Conservation (phyloP, 2,329 filamentous ascomycete genomes). For the Tolypocladium pustulatum region DNA sequence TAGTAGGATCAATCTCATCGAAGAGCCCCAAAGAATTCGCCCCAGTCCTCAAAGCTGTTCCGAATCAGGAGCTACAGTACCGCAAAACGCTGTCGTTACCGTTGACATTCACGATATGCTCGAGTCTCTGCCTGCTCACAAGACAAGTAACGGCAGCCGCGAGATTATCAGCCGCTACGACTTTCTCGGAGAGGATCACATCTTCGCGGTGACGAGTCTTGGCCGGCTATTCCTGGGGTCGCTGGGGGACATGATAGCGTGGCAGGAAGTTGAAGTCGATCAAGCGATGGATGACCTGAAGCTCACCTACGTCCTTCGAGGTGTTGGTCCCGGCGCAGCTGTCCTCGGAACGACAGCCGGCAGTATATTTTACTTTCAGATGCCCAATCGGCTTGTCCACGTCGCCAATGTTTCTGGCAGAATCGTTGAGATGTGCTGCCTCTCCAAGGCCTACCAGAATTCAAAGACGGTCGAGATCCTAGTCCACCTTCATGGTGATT, state of each 20-base stretch:
- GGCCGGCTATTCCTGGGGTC: slow-evolving; percentile 46
- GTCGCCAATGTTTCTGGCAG: slow-evolving; percentile 33
- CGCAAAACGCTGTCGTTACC: slow-evolving; percentile 7
- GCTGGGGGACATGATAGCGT: slow-evolving; percentile 21
- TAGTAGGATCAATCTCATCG: slow-evolving; percentile 49
- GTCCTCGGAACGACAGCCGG: slow-evolving; percentile 40
- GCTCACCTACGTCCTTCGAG: slow-evolving; percentile 36
- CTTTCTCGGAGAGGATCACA: slow-evolving; percentile 41
- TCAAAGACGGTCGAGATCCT: slow-evolving; percentile 22
- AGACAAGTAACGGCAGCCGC: slow-evolving; percentile 9
- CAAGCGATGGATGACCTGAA: slow-evolving; percentile 25
- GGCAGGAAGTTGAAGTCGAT: slow-evolving; percentile 30
- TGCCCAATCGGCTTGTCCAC: slow-evolving; percentile 17
- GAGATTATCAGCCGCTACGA: slow-evolving; percentile 51
- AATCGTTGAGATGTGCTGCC: slow-evolving; percentile 37
- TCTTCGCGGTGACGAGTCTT: slow-evolving; percentile 49
- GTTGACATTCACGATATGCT: slow-evolving; percentile 24
- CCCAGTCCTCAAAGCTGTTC: not conserved
- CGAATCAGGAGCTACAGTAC: not conserved
- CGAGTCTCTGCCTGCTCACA: slow-evolving; percentile 5
- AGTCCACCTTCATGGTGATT: slow-evolving; percentile 34
- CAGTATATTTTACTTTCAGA: slow-evolving; percentile 33
- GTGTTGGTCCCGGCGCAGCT: slow-evolving; percentile 25
- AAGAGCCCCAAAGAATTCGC: no score
- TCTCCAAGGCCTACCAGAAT: slow-evolving; percentile 11